Conservation (phyloP, 2,329 filamentous ascomycete genomes). For the Amesomyces nigricolor region DNA sequence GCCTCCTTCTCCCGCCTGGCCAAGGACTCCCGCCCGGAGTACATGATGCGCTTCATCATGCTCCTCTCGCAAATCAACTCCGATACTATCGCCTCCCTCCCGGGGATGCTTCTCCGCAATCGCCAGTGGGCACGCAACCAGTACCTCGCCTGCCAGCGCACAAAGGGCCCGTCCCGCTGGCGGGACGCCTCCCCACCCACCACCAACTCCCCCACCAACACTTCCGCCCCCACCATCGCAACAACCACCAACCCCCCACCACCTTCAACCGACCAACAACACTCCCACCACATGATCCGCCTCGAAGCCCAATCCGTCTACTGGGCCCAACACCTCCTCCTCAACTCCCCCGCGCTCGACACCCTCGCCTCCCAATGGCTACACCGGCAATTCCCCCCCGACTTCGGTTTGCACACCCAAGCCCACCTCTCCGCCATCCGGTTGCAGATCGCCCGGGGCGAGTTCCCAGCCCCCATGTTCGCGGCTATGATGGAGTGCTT, state of each 20-base stretch:
- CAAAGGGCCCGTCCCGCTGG: neutral
- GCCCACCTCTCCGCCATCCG: too few species aligned
- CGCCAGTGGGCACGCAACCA: conserved; percentile 23
- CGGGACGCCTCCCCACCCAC: neutral
- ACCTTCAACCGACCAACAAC: neutral
- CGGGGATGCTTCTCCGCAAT: conserved; percentile 20
- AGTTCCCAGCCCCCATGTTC: conserved; percentile 12
- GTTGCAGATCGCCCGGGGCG: neutral
- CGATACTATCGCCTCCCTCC: conserved; percentile 20
- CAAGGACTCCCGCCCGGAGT: conserved; percentile 16
- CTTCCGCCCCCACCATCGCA: neutral
- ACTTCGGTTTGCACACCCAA: conserved; percentile 13
- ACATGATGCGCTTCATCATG: conserved; percentile 25
- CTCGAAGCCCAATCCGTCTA: conserved; percentile 24
- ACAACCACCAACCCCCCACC: neutral
- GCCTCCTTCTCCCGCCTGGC: conserved; percentile 19
- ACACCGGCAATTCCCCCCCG: conserved; percentile 12
- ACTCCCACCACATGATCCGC: conserved; percentile 23
- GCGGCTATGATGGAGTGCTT: conserved; percentile 22
- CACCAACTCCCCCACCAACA: neutral
- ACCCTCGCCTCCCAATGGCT: conserved; percentile 21
- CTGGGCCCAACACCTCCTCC: conserved; percentile 25
- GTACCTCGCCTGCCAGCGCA: conserved; percentile 24
- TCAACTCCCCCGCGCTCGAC: conserved; percentile 19
- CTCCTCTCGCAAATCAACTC: conserved; percentile 22